phyloP scores from a whole-genome alignment of 2,329 filamentous ascomycete species.

The Paecilomyces variotii region DNA sequence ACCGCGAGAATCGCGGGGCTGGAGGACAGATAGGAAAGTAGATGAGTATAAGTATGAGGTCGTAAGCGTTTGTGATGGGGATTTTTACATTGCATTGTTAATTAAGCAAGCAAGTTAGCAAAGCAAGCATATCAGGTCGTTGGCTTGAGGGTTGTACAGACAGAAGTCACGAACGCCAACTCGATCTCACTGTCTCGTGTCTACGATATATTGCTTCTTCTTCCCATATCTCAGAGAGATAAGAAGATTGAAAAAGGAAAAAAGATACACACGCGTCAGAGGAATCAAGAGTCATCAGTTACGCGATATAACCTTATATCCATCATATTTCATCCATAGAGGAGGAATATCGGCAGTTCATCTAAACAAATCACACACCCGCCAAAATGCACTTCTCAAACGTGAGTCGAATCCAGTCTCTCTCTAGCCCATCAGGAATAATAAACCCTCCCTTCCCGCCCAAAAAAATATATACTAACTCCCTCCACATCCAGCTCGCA shows the following conservation, averaged over 20 bases:
- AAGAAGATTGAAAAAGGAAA: too few relatives aligned
- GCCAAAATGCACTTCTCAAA: neutral
- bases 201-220: too few relatives aligned
- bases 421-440: neutral
- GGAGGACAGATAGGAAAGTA: neutral
- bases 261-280: too few relatives aligned
- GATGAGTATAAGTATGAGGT: neutral
- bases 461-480: neutral
- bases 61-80: neutral
- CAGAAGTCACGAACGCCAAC: too few relatives aligned
- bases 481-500: slow-evolving; percentile 7
- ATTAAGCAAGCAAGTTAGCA: too few relatives aligned
- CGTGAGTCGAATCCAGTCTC: neutral
- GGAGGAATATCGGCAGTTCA: neutral
- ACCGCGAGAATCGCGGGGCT: neutral
- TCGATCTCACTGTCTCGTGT: too few relatives aligned
- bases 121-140: too few relatives aligned
- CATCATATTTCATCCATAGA: neutral
- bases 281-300: too few relatives aligned
- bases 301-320: neutral
- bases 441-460: too few relatives aligned
- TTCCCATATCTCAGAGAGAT: neutral
- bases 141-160: neutral
- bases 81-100: neutral
- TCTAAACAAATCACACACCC: neutral